Evolutionary conservation across 2,329 filamentous ascomycete genomes (phyloP).

Genomic region (Chrysoporthe cubensis): DNA sequence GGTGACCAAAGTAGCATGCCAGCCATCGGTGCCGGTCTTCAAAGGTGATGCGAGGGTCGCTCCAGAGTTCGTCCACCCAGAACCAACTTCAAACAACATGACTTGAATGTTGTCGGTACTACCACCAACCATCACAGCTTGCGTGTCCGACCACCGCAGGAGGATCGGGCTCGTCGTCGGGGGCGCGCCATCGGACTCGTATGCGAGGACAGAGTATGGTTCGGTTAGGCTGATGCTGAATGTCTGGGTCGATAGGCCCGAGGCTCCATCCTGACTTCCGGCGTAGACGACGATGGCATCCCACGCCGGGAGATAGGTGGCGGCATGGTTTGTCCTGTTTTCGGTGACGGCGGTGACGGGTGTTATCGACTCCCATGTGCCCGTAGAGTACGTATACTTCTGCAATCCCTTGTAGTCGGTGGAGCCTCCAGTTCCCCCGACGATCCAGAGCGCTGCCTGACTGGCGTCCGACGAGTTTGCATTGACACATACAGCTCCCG

Average conservation of each 20-base stretch:
- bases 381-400: conserved; percentile 60
- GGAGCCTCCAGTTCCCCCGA: conserved; percentile 69
- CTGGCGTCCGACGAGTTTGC: conserved; percentile 62
- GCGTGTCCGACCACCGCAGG: conserved; percentile 71
- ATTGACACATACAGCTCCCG: conserved; percentile 77
- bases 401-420: conserved; percentile 75
- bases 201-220: conserved; percentile 67
- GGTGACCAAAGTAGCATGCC: conserved; percentile 68
- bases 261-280: conserved; percentile 67
- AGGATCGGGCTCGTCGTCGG: conserved; percentile 72
- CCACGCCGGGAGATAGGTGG: conserved; percentile 71
- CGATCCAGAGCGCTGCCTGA: conserved; percentile 72
- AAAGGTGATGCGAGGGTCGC: conserved; percentile 65
- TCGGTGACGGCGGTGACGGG: conserved; percentile 58
- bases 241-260: conserved; percentile 68
- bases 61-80: conserved; percentile 70
- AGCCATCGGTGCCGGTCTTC: conserved; percentile 56
- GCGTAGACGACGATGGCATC: conserved; percentile 80
- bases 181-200: conserved; percentile 58
- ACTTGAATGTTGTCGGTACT: conserved; percentile 66
- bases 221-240: conserved; percentile 71
- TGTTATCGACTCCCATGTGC: conserved; percentile 55
- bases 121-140: conserved; percentile 78
- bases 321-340: conserved; percentile 75
- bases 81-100: conserved; percentile 69